These are phyloP conservation scores for Aulographum hederae DNA, from an alignment of 2,329 filamentous ascomycete species.

Conservation along the genomic window DNA sequence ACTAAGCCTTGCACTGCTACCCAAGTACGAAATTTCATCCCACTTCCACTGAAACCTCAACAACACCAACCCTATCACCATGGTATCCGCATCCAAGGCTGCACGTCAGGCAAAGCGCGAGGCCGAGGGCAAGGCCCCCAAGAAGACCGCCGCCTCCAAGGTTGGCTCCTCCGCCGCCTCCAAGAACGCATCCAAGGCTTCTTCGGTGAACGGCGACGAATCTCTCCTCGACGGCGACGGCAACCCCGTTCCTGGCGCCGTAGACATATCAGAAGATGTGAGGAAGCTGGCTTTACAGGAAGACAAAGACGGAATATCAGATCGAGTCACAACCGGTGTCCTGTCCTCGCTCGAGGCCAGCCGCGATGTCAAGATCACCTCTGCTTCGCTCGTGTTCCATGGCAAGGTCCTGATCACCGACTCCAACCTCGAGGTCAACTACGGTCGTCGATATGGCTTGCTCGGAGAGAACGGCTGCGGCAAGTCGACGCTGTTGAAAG, in stretches of 20 bases:
- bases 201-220: conserved; percentile 54
- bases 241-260: conserved; percentile 37
- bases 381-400: conserved; percentile 88
- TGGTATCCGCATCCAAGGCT: conserved; percentile 53
- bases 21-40: too few relatives aligned
- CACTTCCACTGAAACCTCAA: too few relatives aligned
- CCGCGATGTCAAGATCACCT: conserved; percentile 95
- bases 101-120: conserved; percentile 48
- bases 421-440: conserved; percentile 81
- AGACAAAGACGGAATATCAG: conserved; percentile 89
- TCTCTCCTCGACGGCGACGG: conserved; percentile 36
- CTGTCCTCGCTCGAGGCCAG: conserved; percentile 67
- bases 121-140: conserved; percentile 55
- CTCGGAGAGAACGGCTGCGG: conserved; percentile 98
- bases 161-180: conserved; percentile 49
- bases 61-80: too few relatives aligned
- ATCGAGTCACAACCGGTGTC: conserved; percentile 96
- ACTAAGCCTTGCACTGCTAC: too few relatives aligned
- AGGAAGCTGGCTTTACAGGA: conserved; percentile 82
- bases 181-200: conserved; percentile 42
- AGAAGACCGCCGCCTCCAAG: conserved; percentile 55
- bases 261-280: conserved; percentile 59
- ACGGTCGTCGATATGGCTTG: conserved; percentile 82
- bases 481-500: conserved; percentile 94
- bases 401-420: conserved; percentile 91